Evolutionary conservation across 768 basidiomycete genomes (phyloP), one percentile per base, ranked within the genome.

Genomic region (Termitomyces heimii): DNA sequence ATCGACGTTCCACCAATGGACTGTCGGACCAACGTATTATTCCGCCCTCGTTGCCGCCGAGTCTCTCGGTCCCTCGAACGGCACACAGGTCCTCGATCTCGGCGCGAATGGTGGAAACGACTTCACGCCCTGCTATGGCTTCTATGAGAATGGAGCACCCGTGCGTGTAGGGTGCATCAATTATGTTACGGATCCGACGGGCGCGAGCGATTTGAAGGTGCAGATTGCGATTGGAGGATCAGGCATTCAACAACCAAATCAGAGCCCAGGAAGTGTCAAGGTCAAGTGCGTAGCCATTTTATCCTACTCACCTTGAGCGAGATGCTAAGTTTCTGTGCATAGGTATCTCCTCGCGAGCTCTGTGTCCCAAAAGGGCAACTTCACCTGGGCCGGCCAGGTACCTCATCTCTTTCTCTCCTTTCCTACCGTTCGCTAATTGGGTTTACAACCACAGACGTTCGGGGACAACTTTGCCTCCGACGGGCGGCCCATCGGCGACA

Each of bases 1-100:
- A 60, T 80, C 83, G 0, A 63, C 73, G 0, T 82, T 75, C 68
- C 78, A 78, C 57, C 74, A 86, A 68, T 92, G 89, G 89, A 87
- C 86, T 3, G 76, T 88, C 43, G 88, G 88, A 2, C 80, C 86
- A 0, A 71, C 86, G 39, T 91, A 89, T 71, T 93, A 92, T 68
- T 77, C 89, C 1, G 77, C 84, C 2, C 72, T 94, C 20, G 75
- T 85, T 60, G 73, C 87, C 39, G 81, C 89, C 1, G 91, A 93
- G 67, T 75, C 78, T 1, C 73, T 92, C 32, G 88, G 88, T 20
- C 72, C 77, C 35, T 79, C 81, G 31, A 84, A 85, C 67, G 71
- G 66, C 1, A 82, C 87, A 1, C 87, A 81, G 56, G 75, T 92
- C 24, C 69, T 89, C 32, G 90, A 93, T 68, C 74, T 91, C 34